phyloP scores from a whole-genome alignment of 2,329 filamentous ascomycete species.

The Chrysoporthe austroafricana region DNA sequence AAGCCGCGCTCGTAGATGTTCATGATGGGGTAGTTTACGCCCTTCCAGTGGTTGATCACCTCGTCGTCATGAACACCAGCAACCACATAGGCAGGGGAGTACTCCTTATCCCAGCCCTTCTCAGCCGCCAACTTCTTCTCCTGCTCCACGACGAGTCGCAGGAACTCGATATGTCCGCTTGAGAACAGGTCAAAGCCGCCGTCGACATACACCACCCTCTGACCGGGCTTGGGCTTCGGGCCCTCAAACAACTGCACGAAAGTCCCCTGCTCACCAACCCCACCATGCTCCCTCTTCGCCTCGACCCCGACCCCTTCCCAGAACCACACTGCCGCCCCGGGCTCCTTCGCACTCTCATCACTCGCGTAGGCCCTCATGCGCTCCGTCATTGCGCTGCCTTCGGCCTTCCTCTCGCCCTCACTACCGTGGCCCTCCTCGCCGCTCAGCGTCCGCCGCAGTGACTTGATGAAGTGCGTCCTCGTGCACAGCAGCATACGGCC shows the following conservation, averaged over 20 bases:
- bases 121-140: conserved; percentile 72
- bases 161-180: conserved; percentile 94
- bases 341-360: conserved; percentile 77
- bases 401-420: conserved; percentile 63
- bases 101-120: conserved; percentile 80
- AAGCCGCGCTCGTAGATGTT: conserved; percentile 96
- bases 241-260: conserved; percentile 74
- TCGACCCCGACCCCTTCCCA: conserved; percentile 64
- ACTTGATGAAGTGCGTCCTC: conserved; percentile 89
- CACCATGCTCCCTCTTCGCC: conserved; percentile 45
- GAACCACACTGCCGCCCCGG: conserved; percentile 83
- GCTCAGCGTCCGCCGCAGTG: conserved; percentile 68
- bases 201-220: conserved; percentile 91
- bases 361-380: conserved; percentile 86
- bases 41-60: conserved; percentile 96
- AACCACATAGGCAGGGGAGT: conserved; percentile 83
- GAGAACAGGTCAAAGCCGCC: conserved; percentile 97
- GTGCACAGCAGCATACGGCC: conserved; percentile 97
- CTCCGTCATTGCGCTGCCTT: conserved; percentile 72
- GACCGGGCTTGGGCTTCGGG: conserved; percentile 71
- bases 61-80: conserved; percentile 93
- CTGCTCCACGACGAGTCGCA: conserved; percentile 72
- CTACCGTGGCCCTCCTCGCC: conserved; percentile 76
- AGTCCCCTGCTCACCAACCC: conserved; percentile 63
- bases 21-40: conserved; percentile 99